These are phyloP conservation scores for Apiospora aurea DNA, from an alignment of 2,329 filamentous ascomycete genomes.

Conservation along the genomic window DNA sequence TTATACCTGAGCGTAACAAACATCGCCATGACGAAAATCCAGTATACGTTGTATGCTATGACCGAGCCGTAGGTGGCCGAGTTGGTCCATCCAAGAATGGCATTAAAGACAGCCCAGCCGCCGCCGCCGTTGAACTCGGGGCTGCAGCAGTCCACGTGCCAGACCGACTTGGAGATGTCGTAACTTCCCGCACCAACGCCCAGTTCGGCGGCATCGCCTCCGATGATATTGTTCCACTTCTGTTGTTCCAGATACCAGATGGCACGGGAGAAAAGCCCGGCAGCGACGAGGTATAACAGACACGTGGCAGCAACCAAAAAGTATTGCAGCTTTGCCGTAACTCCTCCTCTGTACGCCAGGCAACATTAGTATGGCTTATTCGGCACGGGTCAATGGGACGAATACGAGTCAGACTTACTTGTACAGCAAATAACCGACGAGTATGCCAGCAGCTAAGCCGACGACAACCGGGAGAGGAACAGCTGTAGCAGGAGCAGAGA, in stretches of 20 bases:
- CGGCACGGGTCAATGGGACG: background rate
- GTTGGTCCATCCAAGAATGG: slow-evolving; percentile 86
- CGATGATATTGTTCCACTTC: slow-evolving; percentile 70
- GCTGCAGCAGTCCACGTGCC: slow-evolving; percentile 88
- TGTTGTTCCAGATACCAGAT: slow-evolving; percentile 79
- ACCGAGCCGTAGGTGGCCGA: slow-evolving; percentile 88
- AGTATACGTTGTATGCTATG: slow-evolving; percentile 88
- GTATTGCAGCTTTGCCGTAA: slow-evolving; percentile 70
- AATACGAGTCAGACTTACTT: slow-evolving; percentile 62
- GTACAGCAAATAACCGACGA: slow-evolving; percentile 79
- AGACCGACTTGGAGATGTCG: slow-evolving; percentile 78
- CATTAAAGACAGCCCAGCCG: slow-evolving; percentile 89
- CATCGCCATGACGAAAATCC: slow-evolving; percentile 72
- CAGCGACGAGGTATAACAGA: slow-evolving; percentile 83
- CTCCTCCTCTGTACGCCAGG: slow-evolving; percentile 57
- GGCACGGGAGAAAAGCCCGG: slow-evolving; percentile 79
- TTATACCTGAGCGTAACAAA: slow-evolving; percentile 72
- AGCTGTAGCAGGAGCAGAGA: slow-evolving; percentile 75
- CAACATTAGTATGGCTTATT: background rate
- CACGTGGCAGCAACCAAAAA: slow-evolving; percentile 86
- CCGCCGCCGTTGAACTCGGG: slow-evolving; percentile 75
- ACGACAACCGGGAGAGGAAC: slow-evolving; percentile 80
- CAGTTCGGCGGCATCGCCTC: slow-evolving; percentile 60
- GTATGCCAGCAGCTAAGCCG: slow-evolving; percentile 70
- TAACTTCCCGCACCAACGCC: slow-evolving; percentile 75